Conservation (phyloP, 2,329 filamentous ascomycete genomes). For the Lasiodiplodia gonubiensis region DNA sequence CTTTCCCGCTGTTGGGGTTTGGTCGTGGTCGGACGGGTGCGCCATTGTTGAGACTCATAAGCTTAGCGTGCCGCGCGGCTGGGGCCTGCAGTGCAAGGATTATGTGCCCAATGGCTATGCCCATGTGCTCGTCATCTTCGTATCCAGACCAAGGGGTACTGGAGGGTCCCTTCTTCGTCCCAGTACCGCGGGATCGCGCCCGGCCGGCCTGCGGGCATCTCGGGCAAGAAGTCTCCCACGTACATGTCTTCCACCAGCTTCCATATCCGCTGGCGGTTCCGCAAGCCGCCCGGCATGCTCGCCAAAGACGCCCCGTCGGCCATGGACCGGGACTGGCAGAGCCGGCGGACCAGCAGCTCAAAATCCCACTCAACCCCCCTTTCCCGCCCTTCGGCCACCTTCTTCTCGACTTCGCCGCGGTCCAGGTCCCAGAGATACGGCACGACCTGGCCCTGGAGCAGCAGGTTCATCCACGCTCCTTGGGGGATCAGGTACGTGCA, state of each 20-base stretch:
- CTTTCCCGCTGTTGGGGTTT: not conserved
- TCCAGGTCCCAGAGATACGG: constrained; percentile 14
- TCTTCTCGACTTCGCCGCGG: not conserved
- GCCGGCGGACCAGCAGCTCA: constrained; percentile 45
- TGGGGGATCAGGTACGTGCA: constrained; percentile 4
- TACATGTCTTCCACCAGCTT: not conserved
- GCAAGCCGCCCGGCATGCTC: not conserved
- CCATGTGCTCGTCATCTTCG: not conserved
- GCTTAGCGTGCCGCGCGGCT: constrained; percentile 1
- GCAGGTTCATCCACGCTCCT: not conserved
- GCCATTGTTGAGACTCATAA: constrained; percentile 1
- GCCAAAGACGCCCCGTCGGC: not conserved
- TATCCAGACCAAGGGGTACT: constrained; percentile 8
- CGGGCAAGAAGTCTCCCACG: not conserved
- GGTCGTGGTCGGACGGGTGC: not conserved
- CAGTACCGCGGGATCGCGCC: constrained; percentile 9
- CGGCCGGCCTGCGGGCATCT: not conserved
- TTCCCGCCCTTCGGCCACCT: not conserved
- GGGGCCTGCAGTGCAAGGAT: not conserved
- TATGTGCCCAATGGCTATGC: not conserved
- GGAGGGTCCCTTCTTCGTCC: not conserved
- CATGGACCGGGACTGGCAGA: not conserved
- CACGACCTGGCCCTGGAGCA: not conserved
- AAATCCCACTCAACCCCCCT: constrained; percentile 59
- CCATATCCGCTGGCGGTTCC: not conserved